Evolutionary conservation across 2,329 filamentous ascomycete genomes (phyloP).

Genomic region (Bertia moriformis): DNA sequence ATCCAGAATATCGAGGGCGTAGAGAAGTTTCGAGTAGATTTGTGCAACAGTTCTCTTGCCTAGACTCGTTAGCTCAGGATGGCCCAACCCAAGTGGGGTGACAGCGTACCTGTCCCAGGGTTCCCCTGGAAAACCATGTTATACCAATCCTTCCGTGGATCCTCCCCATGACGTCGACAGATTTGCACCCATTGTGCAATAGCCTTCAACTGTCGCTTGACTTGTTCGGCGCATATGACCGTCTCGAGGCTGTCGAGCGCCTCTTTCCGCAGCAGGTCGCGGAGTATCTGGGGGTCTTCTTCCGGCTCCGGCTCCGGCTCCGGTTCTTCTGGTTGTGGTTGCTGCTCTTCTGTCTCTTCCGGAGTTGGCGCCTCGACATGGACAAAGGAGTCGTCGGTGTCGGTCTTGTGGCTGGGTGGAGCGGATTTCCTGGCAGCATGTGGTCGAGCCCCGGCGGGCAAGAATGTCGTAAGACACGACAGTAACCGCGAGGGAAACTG

Average conservation of each 20-base stretch:
- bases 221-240: neutral
- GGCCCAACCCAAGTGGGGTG: no score
- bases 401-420: neutral
- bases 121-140: constrained; percentile 54
- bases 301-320: no score
- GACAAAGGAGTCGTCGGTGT: neutral
- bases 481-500: neutral
- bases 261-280: neutral
- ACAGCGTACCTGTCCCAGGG: constrained; percentile 62
- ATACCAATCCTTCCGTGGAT: constrained; percentile 34
- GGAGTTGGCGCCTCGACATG: neutral
- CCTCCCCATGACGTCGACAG: neutral
- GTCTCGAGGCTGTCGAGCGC: neutral
- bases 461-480: neutral
- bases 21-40: constrained; percentile 52
- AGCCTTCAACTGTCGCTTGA: neutral
- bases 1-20: constrained; percentile 43
- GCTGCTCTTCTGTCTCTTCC: no score
- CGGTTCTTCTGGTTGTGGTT: no score
- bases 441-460: neutral
- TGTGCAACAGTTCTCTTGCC: constrained; percentile 67
- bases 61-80: no score
- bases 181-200: neutral
- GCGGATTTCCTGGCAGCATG: neutral
- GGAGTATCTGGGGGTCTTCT: neutral